Evolutionary conservation across 768 basidiomycete species (phyloP).

Genomic region (Phylloporus scabripes): DNA sequence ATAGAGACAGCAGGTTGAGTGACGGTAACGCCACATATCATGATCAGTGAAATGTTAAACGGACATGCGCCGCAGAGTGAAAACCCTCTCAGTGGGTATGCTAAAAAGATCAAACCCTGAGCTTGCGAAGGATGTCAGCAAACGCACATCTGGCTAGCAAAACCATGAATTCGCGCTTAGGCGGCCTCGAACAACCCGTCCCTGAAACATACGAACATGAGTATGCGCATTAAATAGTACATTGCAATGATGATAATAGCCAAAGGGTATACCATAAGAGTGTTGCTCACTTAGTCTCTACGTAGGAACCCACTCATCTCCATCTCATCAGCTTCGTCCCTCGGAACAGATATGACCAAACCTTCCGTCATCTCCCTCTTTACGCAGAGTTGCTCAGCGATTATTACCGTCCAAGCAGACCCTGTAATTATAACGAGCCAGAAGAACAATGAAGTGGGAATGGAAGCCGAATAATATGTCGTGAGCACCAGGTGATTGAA

Average conservation of each 20-base stretch:
- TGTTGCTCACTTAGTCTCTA: constrained; percentile 53
- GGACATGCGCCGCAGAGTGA: constrained; percentile 3
- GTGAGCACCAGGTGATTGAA: constrained; percentile 93
- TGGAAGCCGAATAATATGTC: constrained; percentile 62
- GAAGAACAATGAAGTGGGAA: constrained; percentile 90
- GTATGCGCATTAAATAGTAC: constrained; percentile 15
- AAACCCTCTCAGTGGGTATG: neutral
- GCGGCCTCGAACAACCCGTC: constrained; percentile 3
- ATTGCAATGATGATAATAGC: constrained; percentile 14
- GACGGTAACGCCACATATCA: constrained; percentile 18
- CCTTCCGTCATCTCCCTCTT: constrained; percentile 88
- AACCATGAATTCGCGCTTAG: constrained; percentile 2
- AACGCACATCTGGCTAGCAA: neutral
- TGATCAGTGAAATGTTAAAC: constrained; percentile 1
- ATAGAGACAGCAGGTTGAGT: constrained; percentile 1
- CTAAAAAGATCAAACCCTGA: constrained; percentile 10
- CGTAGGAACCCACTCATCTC: constrained; percentile 48
- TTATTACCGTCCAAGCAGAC: constrained; percentile 65
- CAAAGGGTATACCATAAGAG: constrained; percentile 3
- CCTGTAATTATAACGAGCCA: constrained; percentile 77
- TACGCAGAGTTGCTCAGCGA: constrained; percentile 90
- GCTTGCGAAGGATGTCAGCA: constrained; percentile 2
- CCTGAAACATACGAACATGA: constrained; percentile 17
- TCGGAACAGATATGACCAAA: constrained; percentile 45
- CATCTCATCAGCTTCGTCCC: constrained; percentile 47